Evolutionary conservation across 805 yeast species (phyloP).

Genomic region (Saccharomyces paradoxus): DNA sequence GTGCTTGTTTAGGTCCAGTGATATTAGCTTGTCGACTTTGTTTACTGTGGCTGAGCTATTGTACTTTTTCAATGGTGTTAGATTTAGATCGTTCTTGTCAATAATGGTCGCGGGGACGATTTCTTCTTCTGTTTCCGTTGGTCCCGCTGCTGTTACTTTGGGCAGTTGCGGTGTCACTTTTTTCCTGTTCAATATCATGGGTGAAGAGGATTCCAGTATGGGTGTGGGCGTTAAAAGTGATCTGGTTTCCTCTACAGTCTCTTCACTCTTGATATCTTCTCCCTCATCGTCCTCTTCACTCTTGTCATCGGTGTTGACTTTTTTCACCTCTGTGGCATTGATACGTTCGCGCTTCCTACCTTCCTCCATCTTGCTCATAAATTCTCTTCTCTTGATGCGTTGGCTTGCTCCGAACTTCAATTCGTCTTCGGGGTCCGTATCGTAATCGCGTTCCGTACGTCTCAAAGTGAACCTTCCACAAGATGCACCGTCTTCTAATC

Average conservation of each 20-base stretch:
- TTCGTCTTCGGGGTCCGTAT: slow-evolving; percentile 25
- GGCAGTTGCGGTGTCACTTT: not conserved
- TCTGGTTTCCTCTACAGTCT: not conserved
- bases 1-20: slow-evolving; percentile 8
- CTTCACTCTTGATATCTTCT: not conserved
- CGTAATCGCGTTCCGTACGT: slow-evolving; percentile 13
- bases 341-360: slow-evolving; percentile 1
- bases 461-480: slow-evolving; percentile 8
- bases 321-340: not conserved
- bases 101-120: not conserved
- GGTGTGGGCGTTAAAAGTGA: not conserved
- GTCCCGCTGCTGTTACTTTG: not conserved
- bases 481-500: slow-evolving; percentile 2
- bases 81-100: not conserved
- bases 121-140: not conserved
- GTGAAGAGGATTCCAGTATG: not conserved
- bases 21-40: slow-evolving; percentile 11
- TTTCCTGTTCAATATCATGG: not conserved
- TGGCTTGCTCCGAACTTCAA: slow-evolving; percentile 23
- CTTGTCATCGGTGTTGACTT: not conserved
- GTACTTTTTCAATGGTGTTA: not conserved
- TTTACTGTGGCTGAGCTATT: not conserved
- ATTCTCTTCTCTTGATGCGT: slow-evolving; percentile 19
- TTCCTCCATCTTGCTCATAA: slow-evolving; percentile 11
- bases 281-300: not conserved